A percentile compares a stretch with the other conserved stretches of the same genome.
These are phyloP conservation scores for Cladophialophora chaetospira DNA, from an alignment of 2,329 filamentous ascomycete species.

Conservation along the genomic window DNA sequence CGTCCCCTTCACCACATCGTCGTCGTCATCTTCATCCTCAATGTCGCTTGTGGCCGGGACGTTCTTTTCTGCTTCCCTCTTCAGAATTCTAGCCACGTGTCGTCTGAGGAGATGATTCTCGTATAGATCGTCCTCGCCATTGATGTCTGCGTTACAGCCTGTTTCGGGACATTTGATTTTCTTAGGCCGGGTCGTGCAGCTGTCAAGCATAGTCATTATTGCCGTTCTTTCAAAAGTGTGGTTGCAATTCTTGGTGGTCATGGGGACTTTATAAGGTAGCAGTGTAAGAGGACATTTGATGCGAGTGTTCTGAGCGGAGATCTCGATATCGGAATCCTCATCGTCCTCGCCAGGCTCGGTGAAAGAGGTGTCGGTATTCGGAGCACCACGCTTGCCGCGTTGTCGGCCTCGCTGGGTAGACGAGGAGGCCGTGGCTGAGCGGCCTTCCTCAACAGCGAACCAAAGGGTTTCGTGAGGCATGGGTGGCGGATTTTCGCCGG, in stretches of 20 bases:
- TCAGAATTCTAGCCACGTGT: slow-evolving; percentile 28
- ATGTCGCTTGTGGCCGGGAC: slow-evolving; percentile 13
- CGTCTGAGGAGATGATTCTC: slow-evolving; percentile 39
- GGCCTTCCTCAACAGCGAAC: slow-evolving; percentile 58
- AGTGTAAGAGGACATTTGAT: slow-evolving; percentile 53
- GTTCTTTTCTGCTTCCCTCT: not conserved
- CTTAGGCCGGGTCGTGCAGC: slow-evolving; percentile 28
- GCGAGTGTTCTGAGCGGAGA: slow-evolving; percentile 48
- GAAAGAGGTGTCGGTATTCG: slow-evolving; percentile 34
- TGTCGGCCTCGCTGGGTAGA: slow-evolving; percentile 33
- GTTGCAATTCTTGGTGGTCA: slow-evolving; percentile 52
- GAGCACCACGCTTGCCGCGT: not conserved
- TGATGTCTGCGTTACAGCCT: slow-evolving; percentile 41
- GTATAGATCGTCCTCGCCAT: slow-evolving; percentile 40
- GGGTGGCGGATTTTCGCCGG: slow-evolving; percentile 54
- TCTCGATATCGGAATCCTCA: slow-evolving; percentile 50
- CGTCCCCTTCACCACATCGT: slow-evolving; percentile 25
- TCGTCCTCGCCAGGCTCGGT: not conserved
- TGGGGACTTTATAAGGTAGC: slow-evolving; percentile 47
- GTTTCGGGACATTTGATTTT: slow-evolving; percentile 44
- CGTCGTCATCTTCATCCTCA: slow-evolving; percentile 26
- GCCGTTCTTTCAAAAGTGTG: slow-evolving; percentile 53
- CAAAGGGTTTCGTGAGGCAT: slow-evolving; percentile 62
- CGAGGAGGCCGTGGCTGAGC: slow-evolving; percentile 2
- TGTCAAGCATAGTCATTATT: slow-evolving; percentile 48